A percentile compares a stretch with the other conserved stretches of the same genome.
Conservation (phyloP, 495 filamentous ascomycete genomes). For the Penicillium desertorum region DNA sequence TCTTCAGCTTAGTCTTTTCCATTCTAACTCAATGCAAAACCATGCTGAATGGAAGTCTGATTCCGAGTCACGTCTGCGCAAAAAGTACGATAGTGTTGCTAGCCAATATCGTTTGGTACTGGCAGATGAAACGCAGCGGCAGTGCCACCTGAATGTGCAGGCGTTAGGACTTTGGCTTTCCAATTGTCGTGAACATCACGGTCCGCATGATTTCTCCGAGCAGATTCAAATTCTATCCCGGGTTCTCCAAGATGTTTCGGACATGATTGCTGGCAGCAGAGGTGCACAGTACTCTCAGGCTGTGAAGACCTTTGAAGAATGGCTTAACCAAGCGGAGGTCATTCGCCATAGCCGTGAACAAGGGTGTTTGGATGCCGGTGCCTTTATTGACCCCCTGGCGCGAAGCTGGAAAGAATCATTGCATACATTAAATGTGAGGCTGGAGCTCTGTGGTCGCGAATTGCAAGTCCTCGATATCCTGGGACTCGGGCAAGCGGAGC, state of each 20-base stretch:
- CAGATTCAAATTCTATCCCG: conserved; percentile 47
- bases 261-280: conserved; percentile 24
- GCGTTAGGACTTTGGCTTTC: conserved; percentile 42
- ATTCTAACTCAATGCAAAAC: conserved; percentile 43
- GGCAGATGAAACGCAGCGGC: conserved; percentile 39
- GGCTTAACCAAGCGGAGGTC: conserved; percentile 40
- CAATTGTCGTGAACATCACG: conserved; percentile 33
- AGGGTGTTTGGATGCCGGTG: conserved; percentile 12
- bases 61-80: conserved; percentile 35
- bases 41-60: conserved; percentile 39
- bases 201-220: conserved; percentile 34
- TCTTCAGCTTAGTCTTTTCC: conserved; percentile 68
- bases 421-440: conserved; percentile 34
- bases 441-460: conserved; percentile 42
- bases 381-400: conserved; percentile 46
- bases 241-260: conserved; percentile 44
- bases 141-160: conserved; percentile 41
- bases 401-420: conserved; percentile 45
- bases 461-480: conserved; percentile 41
- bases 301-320: conserved; percentile 44
- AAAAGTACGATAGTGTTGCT: conserved; percentile 43
- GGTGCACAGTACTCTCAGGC: conserved; percentile 37
- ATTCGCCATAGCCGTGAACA: conserved; percentile 32
- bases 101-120: conserved; percentile 34
- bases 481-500: conserved; percentile 36